phyloP scores from a whole-genome alignment of 129 eudicot genomes.

The Arctium lappa region DNA sequence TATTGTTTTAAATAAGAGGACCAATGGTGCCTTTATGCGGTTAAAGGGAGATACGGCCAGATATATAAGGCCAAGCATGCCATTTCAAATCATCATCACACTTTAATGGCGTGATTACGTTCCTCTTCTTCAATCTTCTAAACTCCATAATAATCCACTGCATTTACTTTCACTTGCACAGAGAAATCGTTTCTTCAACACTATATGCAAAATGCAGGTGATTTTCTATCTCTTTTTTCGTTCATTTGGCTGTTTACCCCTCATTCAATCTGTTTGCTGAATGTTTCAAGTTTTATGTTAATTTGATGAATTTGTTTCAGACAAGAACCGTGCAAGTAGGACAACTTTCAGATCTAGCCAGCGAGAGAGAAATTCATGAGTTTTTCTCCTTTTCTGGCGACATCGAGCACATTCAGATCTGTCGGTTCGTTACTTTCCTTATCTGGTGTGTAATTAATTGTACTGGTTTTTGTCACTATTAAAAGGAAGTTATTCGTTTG shows the following conservation, averaged over 20 bases:
- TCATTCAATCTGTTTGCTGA: not conserved
- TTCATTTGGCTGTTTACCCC: not conserved
- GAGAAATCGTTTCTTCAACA: not conserved
- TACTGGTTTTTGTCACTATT: not conserved
- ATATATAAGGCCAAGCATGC: conserved; percentile 28
- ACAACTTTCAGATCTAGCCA: conserved; percentile 93
- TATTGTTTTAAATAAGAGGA: too few species aligned
- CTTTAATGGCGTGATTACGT: conserved; percentile 30
- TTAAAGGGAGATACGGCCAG: conserved; percentile 4
- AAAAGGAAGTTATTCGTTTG: not conserved
- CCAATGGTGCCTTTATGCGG: not conserved
- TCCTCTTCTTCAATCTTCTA: not conserved
- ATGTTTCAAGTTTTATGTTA: not conserved
- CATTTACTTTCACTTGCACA: not conserved
- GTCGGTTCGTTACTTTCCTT: not conserved
- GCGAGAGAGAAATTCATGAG: conserved; percentile 88
- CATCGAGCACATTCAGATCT: conserved; percentile 70
- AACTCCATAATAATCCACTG: not conserved
- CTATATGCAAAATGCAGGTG: conserved; percentile 14
- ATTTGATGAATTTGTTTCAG: conserved; percentile 30
- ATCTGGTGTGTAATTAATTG: not conserved
- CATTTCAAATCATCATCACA: conserved; percentile 15
- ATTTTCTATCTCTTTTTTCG: not conserved
- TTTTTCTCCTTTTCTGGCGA: conserved; percentile 50
- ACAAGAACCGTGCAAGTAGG: conserved; percentile 75